These are phyloP conservation scores for Nigrospora oryzae DNA, from an alignment of 2,329 filamentous ascomycete genomes.

Conservation along the genomic window DNA sequence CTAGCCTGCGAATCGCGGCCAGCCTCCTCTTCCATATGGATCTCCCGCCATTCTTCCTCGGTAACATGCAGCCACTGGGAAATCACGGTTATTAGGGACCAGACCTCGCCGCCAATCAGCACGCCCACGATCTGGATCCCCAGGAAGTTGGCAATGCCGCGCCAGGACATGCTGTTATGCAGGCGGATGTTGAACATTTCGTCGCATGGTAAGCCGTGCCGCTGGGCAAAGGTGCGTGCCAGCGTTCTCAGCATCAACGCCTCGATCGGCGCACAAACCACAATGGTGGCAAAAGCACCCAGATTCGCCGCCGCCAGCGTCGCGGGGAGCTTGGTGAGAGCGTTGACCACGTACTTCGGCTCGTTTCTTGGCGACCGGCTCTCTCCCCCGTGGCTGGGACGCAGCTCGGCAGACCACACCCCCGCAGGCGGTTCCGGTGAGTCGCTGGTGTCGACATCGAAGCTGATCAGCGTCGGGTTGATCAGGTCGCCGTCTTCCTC, in stretches of 20 bases:
- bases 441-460: slow-evolving; percentile 51
- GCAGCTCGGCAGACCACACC: slow-evolving; percentile 50
- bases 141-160: slow-evolving; percentile 35
- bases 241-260: slow-evolving; percentile 34
- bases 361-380: slow-evolving; percentile 20
- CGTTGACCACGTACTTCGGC: slow-evolving; percentile 34
- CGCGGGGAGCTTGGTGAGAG: slow-evolving; percentile 41
- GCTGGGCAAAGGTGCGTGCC: slow-evolving; percentile 31
- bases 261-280: slow-evolving; percentile 38
- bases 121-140: slow-evolving; percentile 34
- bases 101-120: slow-evolving; percentile 33
- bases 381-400: slow-evolving; percentile 34
- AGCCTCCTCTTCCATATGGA: slow-evolving; percentile 14
- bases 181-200: slow-evolving; percentile 8
- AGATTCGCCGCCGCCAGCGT: slow-evolving; percentile 38
- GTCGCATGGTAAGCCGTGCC: slow-evolving; percentile 17
- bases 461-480: slow-evolving; percentile 50
- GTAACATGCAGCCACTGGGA: slow-evolving; percentile 30
- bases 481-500: slow-evolving; percentile 48
- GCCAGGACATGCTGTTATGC: slow-evolving; percentile 27
- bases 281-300: slow-evolving; percentile 29
- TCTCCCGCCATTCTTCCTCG: slow-evolving; percentile 33
- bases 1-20: too few relatives aligned
- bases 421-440: slow-evolving; percentile 40
- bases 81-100: slow-evolving; percentile 29